These are phyloP conservation scores for Uncinocarpus reesii DNA, from an alignment of 2,329 filamentous ascomycete genomes.

Conservation along the genomic window DNA sequence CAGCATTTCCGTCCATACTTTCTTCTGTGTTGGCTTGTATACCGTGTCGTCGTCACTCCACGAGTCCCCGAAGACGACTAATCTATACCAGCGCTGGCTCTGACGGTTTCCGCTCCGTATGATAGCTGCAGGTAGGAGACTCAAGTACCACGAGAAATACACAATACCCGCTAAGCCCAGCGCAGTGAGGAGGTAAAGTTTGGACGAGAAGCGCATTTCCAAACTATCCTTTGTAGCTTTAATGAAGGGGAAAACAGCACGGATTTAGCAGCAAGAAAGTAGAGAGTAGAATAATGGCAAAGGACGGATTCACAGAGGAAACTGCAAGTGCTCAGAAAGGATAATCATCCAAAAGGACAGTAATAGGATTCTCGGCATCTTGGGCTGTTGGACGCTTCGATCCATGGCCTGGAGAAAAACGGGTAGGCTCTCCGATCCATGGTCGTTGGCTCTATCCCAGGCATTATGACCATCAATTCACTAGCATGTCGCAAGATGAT, in stretches of 20 bases:
- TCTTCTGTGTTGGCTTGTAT: constrained; percentile 19
- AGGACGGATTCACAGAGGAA: too few relatives aligned
- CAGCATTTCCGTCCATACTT: constrained; percentile 30
- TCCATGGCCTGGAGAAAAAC: too few relatives aligned
- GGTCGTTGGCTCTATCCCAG: too few relatives aligned
- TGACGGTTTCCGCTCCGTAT: neutral
- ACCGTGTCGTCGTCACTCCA: constrained; percentile 30
- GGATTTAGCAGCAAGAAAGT: neutral
- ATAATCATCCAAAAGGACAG: too few relatives aligned
- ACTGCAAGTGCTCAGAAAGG: too few relatives aligned
- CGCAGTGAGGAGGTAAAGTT: constrained; percentile 26
- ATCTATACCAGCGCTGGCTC: constrained; percentile 21
- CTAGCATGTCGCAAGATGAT: too few relatives aligned
- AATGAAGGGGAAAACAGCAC: neutral
- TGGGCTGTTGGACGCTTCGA: too few relatives aligned
- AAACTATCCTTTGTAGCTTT: neutral
- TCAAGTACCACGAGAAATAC: constrained; percentile 24
- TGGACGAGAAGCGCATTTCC: constrained; percentile 23
- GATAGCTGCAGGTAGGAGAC: neutral
- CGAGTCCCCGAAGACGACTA: constrained; percentile 34
- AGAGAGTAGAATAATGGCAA: neutral
- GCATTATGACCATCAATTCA: too few relatives aligned
- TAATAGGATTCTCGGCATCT: too few relatives aligned
- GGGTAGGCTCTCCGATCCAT: too few relatives aligned
- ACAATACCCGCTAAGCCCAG: constrained; percentile 25